A percentile compares a stretch with the other conserved stretches of the same genome.
Conservation (phyloP, 495 filamentous ascomycete genomes). For the Lasiosphaeria miniovina region DNA sequence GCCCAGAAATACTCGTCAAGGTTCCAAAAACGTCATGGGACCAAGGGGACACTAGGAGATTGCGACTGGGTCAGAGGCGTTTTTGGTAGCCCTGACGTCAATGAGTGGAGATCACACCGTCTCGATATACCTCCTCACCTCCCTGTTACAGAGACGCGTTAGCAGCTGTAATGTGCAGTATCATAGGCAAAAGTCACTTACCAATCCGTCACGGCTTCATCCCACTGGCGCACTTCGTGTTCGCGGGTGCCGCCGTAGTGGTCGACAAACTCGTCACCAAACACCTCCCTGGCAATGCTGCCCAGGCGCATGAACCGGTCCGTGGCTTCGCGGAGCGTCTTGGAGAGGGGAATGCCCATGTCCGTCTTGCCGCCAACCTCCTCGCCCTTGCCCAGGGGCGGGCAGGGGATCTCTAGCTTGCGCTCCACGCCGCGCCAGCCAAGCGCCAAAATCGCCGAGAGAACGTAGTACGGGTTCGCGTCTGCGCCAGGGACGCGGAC, state of each 20-base stretch:
- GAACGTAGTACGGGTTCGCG: constrained; percentile 83
- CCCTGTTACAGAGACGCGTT: constrained; percentile 38
- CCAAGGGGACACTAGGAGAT: too few relatives aligned
- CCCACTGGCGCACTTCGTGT: constrained; percentile 87
- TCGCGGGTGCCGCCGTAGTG: constrained; percentile 91
- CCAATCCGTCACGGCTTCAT: constrained; percentile 95
- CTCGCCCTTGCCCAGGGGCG: constrained; percentile 79
- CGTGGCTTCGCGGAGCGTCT: constrained; percentile 76
- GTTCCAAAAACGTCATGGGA: not conserved
- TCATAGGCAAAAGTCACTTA: constrained; percentile 37
- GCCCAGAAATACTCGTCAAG: not conserved
- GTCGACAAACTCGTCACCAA: constrained; percentile 93
- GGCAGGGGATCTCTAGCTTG: constrained; percentile 76
- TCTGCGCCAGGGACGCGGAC: constrained; percentile 89
- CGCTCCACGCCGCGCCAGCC: constrained; percentile 89
- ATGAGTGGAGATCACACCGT: constrained; percentile 49
- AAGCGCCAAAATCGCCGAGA: constrained; percentile 77
- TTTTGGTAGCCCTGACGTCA: not conserved
- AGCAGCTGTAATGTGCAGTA: constrained; percentile 3
- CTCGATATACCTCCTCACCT: constrained; percentile 71
- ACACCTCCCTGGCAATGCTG: constrained; percentile 84
- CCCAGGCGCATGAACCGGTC: constrained; percentile 66
- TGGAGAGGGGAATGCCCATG: constrained; percentile 70
- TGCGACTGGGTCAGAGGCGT: too few relatives aligned
- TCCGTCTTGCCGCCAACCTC: constrained; percentile 69